A percentile compares a stretch with the other conserved stretches of the same genome.
These are phyloP conservation scores for Ceratocystis huliohia DNA, from an alignment of 2,329 filamentous ascomycete genomes.

Conservation along the genomic window DNA sequence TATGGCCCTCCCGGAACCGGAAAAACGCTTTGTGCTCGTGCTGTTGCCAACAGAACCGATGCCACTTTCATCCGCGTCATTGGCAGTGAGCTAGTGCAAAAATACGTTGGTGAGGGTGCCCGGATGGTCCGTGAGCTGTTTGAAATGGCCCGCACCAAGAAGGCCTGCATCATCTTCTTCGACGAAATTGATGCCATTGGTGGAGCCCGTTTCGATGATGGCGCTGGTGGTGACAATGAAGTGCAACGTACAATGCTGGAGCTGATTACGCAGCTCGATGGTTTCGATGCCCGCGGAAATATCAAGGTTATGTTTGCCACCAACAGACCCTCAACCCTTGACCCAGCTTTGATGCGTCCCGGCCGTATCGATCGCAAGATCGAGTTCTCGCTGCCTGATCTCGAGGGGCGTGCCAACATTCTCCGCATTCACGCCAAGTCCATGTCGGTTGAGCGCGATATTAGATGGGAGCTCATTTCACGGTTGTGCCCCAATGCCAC, in stretches of 20 bases:
- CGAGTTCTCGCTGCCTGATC: constrained; percentile 92
- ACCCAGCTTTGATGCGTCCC: constrained; percentile 93
- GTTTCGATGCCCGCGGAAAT: constrained; percentile 91
- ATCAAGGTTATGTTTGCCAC: constrained; percentile 99
- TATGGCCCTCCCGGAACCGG: constrained; percentile 98
- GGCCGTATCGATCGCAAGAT: constrained; percentile 98
- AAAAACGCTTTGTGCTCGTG: constrained; percentile 94
- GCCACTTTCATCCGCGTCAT: constrained; percentile 98
- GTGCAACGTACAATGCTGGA: constrained; percentile 97
- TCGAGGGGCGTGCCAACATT: constrained; percentile 95
- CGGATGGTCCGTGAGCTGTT: constrained; percentile 98
- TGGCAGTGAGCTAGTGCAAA: constrained; percentile 93
- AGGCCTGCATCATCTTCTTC: constrained; percentile 99
- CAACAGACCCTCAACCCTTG: constrained; percentile 87
- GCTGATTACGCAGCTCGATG: constrained; percentile 90
- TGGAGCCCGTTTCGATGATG: constrained; percentile 91
- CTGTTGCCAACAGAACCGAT: constrained; percentile 94
- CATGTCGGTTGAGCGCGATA: constrained; percentile 98
- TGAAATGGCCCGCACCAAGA: constrained; percentile 98
- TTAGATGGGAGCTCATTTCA: constrained; percentile 97
- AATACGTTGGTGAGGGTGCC: constrained; percentile 96
- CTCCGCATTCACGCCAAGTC: constrained; percentile 97
- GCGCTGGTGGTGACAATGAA: constrained; percentile 92
- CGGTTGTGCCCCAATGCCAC: constrained; percentile 94
- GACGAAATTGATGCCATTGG: constrained; percentile 87